A percentile compares a stretch with the other conserved stretches of the same genome.
Conservation (phyloP, 108 stramenopile genomes). For the Nitzschia sp. region DNA sequence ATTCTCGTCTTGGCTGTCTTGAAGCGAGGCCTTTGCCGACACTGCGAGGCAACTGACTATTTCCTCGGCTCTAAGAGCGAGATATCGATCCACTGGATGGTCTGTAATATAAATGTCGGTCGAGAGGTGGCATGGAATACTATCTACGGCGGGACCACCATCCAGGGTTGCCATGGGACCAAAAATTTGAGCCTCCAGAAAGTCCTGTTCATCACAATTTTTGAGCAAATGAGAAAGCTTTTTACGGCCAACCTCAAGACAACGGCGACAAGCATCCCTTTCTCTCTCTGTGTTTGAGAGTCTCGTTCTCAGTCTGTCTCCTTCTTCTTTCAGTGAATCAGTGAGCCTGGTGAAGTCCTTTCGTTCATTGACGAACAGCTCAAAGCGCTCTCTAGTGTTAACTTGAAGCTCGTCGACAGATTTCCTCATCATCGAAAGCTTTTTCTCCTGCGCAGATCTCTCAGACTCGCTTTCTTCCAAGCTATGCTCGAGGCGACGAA, state of each 20-base stretch:
- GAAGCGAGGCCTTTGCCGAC: conserved; percentile 21
- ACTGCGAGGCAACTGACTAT: conserved; percentile 28
- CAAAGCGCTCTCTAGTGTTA: neutral
- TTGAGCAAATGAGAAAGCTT: conserved; percentile 11
- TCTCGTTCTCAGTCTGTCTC: neutral
- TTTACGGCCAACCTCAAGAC: conserved; percentile 19
- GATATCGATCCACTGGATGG: neutral
- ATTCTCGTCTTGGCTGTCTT: conserved; percentile 21
- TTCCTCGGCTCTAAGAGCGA: conserved; percentile 20
- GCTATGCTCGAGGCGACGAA: neutral
- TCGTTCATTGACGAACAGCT: neutral
- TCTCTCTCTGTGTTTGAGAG: neutral
- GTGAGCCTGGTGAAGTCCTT: neutral
- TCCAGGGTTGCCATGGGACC: neutral
- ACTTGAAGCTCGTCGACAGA: neutral
- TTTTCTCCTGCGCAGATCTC: neutral
- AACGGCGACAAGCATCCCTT: conserved; percentile 24
- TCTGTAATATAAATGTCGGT: conserved; percentile 18
- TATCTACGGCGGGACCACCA: neutral
- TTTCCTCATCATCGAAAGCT: neutral
- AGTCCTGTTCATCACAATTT: neutral
- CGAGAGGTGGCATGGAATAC: neutral
- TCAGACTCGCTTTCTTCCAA: conserved; percentile 1
- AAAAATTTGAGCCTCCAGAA: neutral
- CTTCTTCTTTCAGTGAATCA: neutral